Base-by-base conservation (phyloP, 257 asterid species). In the Striga asiatica region DNA sequence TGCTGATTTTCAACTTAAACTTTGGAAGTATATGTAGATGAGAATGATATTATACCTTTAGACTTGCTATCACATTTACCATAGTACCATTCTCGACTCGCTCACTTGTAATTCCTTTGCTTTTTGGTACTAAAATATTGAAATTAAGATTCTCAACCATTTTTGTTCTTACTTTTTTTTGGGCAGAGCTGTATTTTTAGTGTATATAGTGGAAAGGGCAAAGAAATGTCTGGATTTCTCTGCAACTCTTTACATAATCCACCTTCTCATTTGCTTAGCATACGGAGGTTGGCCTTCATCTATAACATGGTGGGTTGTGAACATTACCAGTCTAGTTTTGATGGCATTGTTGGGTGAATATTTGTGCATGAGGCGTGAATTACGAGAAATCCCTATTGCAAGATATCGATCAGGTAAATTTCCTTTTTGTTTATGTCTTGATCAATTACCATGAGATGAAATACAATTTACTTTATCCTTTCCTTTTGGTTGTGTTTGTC, bases 261-360 rank as follows among this genome's bases (percentile, higher is more conserved):
- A 91, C 62, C 93, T 81, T 45, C 66, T 87, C 69, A 67, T 82
- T 52, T 87, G 94, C 81, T 63, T 74, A 60, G 13, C 66, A n/a
- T 91, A 87, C 56, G 98, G 96, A 72, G 96, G 95, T 31, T 91
- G 96, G 94, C 98, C 98, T 39, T 71, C 87, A 50, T 87, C 98
- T 23, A 50, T 82, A 62, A 81, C 85, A 2, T 91, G 98, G 98
- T 91, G 98, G 98, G 78, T 82, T 68, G 88, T 80, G 74, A 80
- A 84, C 70, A 73, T 78, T 66, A 75, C 84, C 5, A 75, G 94
- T 53, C 76, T 91, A 55, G 89, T 85, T 0, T 79, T 74, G 65
- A 91, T 84, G 95, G 84, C 88, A 16, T 67, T 87, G 67, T 69
- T 87, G 61, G 89, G 97, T 64, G 94, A 88, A 81, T 82, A 78